Conservation (phyloP, 2,329 filamentous ascomycete species). For the Microsporum canis region DNA sequence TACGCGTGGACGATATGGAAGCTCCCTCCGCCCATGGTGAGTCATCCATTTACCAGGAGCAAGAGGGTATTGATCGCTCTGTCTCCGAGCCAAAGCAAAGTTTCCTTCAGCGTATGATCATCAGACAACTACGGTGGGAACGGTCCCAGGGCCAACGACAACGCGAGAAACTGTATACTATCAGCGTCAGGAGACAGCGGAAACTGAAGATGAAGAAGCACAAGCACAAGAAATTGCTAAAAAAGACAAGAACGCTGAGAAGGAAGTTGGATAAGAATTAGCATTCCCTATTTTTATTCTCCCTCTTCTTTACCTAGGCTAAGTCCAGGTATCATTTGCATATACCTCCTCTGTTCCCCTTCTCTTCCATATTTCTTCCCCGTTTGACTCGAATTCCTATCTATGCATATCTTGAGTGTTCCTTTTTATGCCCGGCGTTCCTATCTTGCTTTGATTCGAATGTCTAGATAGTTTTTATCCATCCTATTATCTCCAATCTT, state of each 20-base stretch:
- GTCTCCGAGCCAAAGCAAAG: conserved; percentile 8
- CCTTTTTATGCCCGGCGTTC: neutral
- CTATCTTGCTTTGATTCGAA: conserved; percentile 3
- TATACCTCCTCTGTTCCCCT: neutral
- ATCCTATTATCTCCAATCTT: neutral
- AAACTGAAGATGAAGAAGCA: conserved; percentile 99
- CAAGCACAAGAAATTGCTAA: conserved; percentile 99
- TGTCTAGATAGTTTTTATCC: neutral
- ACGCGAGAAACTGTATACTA: conserved; percentile 55
- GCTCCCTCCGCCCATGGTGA: conserved; percentile 23
- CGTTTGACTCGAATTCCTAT: neutral
- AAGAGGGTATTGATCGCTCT: conserved; percentile 2
- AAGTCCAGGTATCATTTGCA: neutral
- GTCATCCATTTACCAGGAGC: conserved; percentile 21
- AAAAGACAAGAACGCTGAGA: conserved; percentile 74
- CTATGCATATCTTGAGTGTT: neutral
- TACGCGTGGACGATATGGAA: conserved; percentile 31
- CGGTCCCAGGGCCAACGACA: conserved; percentile 36
- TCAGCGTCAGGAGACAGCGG: conserved; percentile 83
- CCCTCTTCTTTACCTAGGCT: neutral
- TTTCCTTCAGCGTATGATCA: conserved; percentile 53
- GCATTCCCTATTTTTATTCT: neutral
- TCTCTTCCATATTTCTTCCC: neutral
- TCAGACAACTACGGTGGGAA: conserved; percentile 51
- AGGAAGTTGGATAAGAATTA: conserved; percentile 63